A percentile compares a stretch with the other conserved stretches of the same genome.
phyloP scores from a whole-genome alignment of 2,329 filamentous ascomycete species.

The Sclerotinia sclerotiorum region DNA sequence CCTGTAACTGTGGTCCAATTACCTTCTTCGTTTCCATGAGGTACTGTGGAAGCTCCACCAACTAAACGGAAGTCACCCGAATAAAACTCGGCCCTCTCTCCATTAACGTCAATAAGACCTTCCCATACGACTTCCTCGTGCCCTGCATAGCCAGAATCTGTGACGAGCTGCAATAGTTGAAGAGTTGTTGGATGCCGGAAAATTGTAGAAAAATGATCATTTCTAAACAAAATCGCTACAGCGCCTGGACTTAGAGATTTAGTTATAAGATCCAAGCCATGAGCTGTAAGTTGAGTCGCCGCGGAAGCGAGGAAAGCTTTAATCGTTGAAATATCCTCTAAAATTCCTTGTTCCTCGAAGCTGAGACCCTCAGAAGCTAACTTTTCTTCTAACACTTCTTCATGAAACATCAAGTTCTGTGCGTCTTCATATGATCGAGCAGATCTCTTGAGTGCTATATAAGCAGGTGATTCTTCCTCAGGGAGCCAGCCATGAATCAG shows the following conservation, averaged over 20 bases:
- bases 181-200: slow-evolving; percentile 81
- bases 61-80: slow-evolving; percentile 88
- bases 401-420: slow-evolving; percentile 82
- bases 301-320: slow-evolving; percentile 77
- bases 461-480: slow-evolving; percentile 61
- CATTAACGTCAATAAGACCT: slow-evolving; percentile 83
- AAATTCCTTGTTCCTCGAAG: slow-evolving; percentile 71
- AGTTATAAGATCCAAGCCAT: slow-evolving; percentile 74
- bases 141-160: slow-evolving; percentile 83
- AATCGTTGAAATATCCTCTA: slow-evolving; percentile 81
- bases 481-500: slow-evolving; percentile 94
- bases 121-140: slow-evolving; percentile 97
- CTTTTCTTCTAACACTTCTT: slow-evolving; percentile 85
- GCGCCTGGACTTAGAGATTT: slow-evolving; percentile 71
- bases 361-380: slow-evolving; percentile 63
- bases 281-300: slow-evolving; percentile 82
- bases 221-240: slow-evolving; percentile 89
- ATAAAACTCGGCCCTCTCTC: slow-evolving; percentile 77
- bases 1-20: slow-evolving; percentile 32
- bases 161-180: slow-evolving; percentile 80
- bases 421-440: slow-evolving; percentile 89
- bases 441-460: slow-evolving; percentile 68
- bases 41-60: slow-evolving; percentile 51
- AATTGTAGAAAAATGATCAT: slow-evolving; percentile 94
- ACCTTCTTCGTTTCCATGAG: slow-evolving; percentile 20